Evolutionary conservation across 352 stramenopile genomes (phyloP), one percentile per base, ranked within the genome.

Genomic region (Globisporangium polare): DNA sequence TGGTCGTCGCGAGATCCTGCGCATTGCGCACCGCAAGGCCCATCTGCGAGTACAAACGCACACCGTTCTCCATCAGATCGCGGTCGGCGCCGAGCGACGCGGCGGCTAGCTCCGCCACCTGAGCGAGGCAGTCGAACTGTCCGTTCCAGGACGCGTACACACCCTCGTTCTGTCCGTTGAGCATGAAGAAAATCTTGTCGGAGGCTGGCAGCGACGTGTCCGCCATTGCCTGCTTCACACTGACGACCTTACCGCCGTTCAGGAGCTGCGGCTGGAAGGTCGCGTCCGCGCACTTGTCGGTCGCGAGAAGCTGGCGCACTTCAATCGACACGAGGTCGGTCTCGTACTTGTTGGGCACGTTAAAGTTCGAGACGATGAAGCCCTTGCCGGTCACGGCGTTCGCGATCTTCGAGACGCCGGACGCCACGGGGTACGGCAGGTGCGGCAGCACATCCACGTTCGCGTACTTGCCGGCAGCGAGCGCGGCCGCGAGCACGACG

Each of bases 141-240:
- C 84, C 78, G 60, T 90, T 92, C 80, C 81, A 94, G 5, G 75
- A 75, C 51, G 90, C 80, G 69, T 92, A 92, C 52, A 94, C 57
- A 8, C 85, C 85, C 33, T 92, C 76, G 53, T 92, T 94, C 17
- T 66, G 78, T 12, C 85, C 85, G 53, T 94, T 94, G 64, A 94
- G 80, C 77, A 94, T 86, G 70, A 94, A 86, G 58, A 94, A 94
- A 45, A 90, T 60, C 62, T 73, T 74, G 75, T 91, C 72, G 7
- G 69, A 59, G 13, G 68, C 56, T 26, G n/a, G 35, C 15, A 65
- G 50, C 20, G 50, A 46, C 62, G 37, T 3, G 65, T 68, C 39
- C 54, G 26, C 31, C 77, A 90, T 91, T 5, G 83, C 72, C 22
- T 87, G 63, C 43, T 69, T 83, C n/a, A 91, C 80, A 42, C 58